Percentiles rank a stretch among this genome's conserved stretches.
phyloP scores from a whole-genome alignment of 495 filamentous ascomycete species.

The Penicillium lividum region DNA sequence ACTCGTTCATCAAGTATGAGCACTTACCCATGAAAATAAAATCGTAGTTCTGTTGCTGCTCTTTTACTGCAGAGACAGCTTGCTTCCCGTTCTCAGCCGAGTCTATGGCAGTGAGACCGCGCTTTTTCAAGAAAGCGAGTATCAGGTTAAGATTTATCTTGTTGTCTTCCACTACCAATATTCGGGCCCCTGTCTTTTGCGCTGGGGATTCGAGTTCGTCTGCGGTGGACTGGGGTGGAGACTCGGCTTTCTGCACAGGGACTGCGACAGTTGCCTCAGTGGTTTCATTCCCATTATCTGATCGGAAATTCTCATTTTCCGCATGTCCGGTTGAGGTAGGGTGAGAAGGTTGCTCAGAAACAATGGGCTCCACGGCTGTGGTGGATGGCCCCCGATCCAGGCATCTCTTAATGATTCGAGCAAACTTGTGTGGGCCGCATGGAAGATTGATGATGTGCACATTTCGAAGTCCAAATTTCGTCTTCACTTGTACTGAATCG shows the following conservation, averaged over 20 bases:
- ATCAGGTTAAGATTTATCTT: slow-evolving; percentile 68
- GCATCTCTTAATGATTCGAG: slow-evolving; percentile 47
- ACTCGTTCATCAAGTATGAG: background rate
- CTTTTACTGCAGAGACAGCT: slow-evolving; percentile 49
- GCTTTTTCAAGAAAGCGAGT: slow-evolving; percentile 56
- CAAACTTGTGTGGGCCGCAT: slow-evolving; percentile 63
- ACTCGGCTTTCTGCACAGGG: background rate
- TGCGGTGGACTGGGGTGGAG: background rate
- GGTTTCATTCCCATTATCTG: background rate
- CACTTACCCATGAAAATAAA: slow-evolving; percentile 52
- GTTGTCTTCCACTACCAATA: slow-evolving; percentile 73
- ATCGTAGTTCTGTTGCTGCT: slow-evolving; percentile 40
- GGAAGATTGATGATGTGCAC: slow-evolving; percentile 49
- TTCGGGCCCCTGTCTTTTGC: slow-evolving; percentile 15
- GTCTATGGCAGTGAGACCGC: slow-evolving; percentile 34
- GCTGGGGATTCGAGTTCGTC: background rate
- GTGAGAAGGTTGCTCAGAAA: background rate
- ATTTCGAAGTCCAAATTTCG: slow-evolving; percentile 21
- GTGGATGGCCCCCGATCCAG: slow-evolving; percentile 13
- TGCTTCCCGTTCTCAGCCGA: slow-evolving; percentile 52
- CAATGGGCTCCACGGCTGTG: too few relatives aligned
- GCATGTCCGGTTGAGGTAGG: background rate
- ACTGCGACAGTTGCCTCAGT: background rate
- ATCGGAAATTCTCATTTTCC: background rate
- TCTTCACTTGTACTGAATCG: slow-evolving; percentile 18